Evolutionary conservation across 2,329 filamentous ascomycete genomes (phyloP).

Genomic region (Pseudopyrenochaeta lycopersici): DNA sequence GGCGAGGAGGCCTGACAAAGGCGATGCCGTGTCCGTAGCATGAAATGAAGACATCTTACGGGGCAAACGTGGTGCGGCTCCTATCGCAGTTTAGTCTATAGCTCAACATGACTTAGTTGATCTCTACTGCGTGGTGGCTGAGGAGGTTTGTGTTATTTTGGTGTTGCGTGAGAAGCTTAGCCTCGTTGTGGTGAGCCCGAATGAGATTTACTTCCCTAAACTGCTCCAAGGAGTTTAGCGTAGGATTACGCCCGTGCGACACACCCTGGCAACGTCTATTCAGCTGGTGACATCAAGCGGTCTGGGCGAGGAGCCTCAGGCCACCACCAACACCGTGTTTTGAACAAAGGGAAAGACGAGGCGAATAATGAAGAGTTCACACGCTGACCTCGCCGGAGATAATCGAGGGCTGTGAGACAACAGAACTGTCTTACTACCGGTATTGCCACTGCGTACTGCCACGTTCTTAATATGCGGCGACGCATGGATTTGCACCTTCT

Average conservation of each 20-base stretch:
- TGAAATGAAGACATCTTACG: conserved; percentile 3
- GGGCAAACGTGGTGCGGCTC: conserved; percentile 14
- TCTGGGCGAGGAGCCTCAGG: conserved; percentile 19
- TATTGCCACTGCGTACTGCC: not conserved
- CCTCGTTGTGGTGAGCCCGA: conserved; percentile 10
- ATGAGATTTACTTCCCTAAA: conserved; percentile 7
- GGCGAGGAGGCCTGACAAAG: conserved; percentile 15
- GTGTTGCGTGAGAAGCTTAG: conserved; percentile 28
- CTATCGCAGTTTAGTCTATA: conserved; percentile 4
- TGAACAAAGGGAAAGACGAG: not conserved
- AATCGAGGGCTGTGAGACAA: not conserved
- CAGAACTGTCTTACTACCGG: not conserved
- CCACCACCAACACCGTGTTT: conserved; percentile 12
- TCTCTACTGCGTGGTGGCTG: conserved; percentile 16
- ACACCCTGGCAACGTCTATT: conserved; percentile 2
- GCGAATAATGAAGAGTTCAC: conserved; percentile 1
- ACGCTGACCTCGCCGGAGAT: not conserved
- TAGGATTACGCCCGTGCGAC: conserved; percentile 19
- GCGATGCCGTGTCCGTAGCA: conserved; percentile 13
- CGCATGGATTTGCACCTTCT: not conserved
- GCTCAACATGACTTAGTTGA: conserved; percentile 13
- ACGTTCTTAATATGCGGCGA: not conserved
- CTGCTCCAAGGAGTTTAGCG: conserved; percentile 21
- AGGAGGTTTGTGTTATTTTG: conserved; percentile 18
- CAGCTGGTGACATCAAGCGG: conserved; percentile 14